Conservation (phyloP, 352 stramenopile genomes). For the Globisporangium alternatum region DNA sequence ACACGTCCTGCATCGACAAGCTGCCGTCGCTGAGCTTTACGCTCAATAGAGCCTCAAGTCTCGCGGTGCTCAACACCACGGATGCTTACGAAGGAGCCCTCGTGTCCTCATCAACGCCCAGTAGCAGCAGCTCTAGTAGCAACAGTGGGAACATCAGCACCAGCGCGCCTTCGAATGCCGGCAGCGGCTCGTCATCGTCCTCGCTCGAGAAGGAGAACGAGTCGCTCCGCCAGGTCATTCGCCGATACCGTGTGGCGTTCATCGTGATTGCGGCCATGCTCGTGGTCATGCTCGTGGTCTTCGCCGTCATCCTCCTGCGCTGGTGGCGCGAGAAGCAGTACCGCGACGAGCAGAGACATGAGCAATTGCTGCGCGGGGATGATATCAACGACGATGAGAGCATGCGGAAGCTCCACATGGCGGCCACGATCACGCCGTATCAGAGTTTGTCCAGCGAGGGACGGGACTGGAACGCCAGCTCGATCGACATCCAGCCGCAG, state of each 20-base stretch:
- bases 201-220: constrained; percentile 19
- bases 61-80: constrained; percentile 39
- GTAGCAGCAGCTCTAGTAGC: constrained; percentile 11
- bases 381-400: not conserved
- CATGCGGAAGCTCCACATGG: constrained; percentile 8
- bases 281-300: constrained; percentile 11
- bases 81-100: constrained; percentile 50
- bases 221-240: constrained; percentile 1
- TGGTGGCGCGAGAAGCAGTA: constrained; percentile 21
- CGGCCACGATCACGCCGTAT: constrained; percentile 9
- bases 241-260: constrained; percentile 13
- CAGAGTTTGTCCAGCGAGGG: constrained; percentile 11
- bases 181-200: not conserved
- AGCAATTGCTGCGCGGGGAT: constrained; percentile 3
- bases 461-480: constrained; percentile 6
- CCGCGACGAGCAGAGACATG: constrained; percentile 3
- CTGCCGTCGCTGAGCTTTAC: constrained; percentile 32
- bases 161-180: constrained; percentile 7
- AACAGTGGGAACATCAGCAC: constrained; percentile 15
- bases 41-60: constrained; percentile 30
- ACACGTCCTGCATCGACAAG: constrained; percentile 49
- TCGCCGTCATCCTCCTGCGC: constrained; percentile 11
- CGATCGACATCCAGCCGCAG: not conserved
- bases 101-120: not conserved
- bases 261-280: constrained; percentile 11